Base-by-base conservation (phyloP, 2,329 filamentous ascomycete genomes). In the Metarhizium rileyi region DNA sequence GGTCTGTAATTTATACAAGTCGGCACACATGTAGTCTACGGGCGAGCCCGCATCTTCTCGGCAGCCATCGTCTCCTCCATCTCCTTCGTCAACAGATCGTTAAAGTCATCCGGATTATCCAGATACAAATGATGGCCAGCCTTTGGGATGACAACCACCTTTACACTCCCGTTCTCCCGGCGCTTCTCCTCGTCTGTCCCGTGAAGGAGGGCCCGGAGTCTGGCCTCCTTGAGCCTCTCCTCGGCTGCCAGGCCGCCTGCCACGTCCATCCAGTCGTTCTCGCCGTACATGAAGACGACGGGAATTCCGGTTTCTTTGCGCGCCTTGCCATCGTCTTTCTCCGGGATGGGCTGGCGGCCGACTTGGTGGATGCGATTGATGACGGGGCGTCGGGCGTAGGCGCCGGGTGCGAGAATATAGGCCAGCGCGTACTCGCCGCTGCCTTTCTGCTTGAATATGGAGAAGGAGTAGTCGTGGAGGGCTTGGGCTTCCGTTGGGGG, bases 231-330 rank as follows among this genome's bases (percentile, higher is more conserved):
- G 12, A 97, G 77, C 65, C 86, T 90, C 67, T 90, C 80, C 61
- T 86, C 80, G 0, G 90, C 83, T 0, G 86, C 89, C 44, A 83
- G 80, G 0, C 93, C 93, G 26, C 90, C 93, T 0, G 82, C 81
- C 8, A 93, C 83, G 57, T 98, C 93, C 93, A 98, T 98, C 93
- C 93, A 98, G 72, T 98, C 93, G 61, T 93, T 84, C 60, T 97
- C 90, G 55, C 93, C 93, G 63, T 98, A 98, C 86, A 97, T 90
- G 63, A 98, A 80, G 8, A 97, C 78, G 28, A 97, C 74, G 0
- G 93, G 91, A 46, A 90, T 74, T 1, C 90, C 90, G 0, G 77
- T 86, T 58, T 81, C 78, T 50, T 63, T 67, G 38, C 20, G 50
- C 16, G 57, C 50, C 9, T 56, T 52, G 7, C 52, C 55, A 23